Conservation (phyloP, 2,329 filamentous ascomycete species). For the Fusarium nematophilum region DNA sequence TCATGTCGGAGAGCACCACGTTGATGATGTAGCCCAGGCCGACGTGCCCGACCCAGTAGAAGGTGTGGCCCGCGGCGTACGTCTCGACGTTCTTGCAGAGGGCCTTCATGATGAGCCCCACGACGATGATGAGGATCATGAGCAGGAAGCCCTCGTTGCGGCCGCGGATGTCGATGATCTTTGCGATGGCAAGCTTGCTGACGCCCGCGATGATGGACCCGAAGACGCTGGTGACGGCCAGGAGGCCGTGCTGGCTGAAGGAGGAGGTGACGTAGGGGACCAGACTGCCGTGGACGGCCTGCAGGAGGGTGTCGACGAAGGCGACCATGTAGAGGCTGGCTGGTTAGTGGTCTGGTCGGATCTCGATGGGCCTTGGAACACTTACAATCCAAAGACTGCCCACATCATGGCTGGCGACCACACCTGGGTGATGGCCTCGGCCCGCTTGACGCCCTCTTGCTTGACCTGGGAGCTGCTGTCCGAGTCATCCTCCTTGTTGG, state of each 20-base stretch:
- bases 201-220: slow-evolving; percentile 57
- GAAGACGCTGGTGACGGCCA: slow-evolving; percentile 72
- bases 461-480: slow-evolving; percentile 43
- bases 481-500: slow-evolving; percentile 27
- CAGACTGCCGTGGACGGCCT: slow-evolving; percentile 59
- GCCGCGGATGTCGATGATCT: slow-evolving; percentile 61
- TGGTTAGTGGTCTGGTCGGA: slow-evolving; percentile 1
- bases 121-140: slow-evolving; percentile 56
- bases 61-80: slow-evolving; percentile 70
- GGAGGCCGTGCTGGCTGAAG: slow-evolving; percentile 72
- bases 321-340: slow-evolving; percentile 53
- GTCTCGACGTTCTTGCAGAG: slow-evolving; percentile 66
- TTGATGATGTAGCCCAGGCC: slow-evolving; percentile 55
- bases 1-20: slow-evolving; percentile 58
- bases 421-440: slow-evolving; percentile 54
- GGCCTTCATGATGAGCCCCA: slow-evolving; percentile 73
- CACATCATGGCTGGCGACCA: slow-evolving; percentile 53
- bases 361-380: neutral
- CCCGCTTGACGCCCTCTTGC: slow-evolving; percentile 53
- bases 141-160: slow-evolving; percentile 59
- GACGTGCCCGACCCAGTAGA: slow-evolving; percentile 70
- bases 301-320: slow-evolving; percentile 53
- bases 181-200: slow-evolving; percentile 56
- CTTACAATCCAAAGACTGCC: slow-evolving; percentile 55
- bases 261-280: slow-evolving; percentile 74